Conservation (phyloP, 73 alveolate genomes). For the Paramecium octaurelia region DNA sequence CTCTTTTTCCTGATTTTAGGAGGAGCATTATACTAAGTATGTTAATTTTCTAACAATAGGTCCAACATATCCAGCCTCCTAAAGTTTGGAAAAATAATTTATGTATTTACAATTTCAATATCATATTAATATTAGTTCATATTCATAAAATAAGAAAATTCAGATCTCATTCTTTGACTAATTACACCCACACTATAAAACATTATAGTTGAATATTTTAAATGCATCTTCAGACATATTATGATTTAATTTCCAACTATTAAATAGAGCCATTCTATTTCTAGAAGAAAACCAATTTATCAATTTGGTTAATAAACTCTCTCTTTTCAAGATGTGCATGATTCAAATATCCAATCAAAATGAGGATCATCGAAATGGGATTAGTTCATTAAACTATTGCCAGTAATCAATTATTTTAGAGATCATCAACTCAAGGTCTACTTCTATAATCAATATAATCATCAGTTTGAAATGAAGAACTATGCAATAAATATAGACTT, state of each 20-base stretch:
- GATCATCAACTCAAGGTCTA: neutral
- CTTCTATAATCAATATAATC: neutral
- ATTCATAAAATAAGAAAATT: neutral
- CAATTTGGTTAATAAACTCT: too few species aligned
- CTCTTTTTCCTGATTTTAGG: neutral
- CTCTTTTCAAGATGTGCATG: too few species aligned
- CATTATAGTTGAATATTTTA: neutral
- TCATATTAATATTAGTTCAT: neutral
- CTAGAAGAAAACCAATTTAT: too few species aligned
- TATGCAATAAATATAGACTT: neutral
- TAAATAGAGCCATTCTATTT: neutral
- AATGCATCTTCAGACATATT: too few species aligned
- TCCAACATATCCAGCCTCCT: neutral
- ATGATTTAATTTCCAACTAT: neutral
- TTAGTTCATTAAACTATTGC: too few species aligned
- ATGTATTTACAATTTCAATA: neutral
- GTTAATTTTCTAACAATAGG: neutral
- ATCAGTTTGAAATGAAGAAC: neutral
- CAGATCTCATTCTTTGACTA: neutral
- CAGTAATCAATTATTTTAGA: too few species aligned
- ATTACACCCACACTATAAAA: neutral
- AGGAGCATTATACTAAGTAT: neutral
- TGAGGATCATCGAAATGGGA: neutral
- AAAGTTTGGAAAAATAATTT: neutral
- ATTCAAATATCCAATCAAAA: neutral